Evolutionary conservation across 208 protist genomes (phyloP).

Genomic region (Wallacemonas sp.): DNA sequence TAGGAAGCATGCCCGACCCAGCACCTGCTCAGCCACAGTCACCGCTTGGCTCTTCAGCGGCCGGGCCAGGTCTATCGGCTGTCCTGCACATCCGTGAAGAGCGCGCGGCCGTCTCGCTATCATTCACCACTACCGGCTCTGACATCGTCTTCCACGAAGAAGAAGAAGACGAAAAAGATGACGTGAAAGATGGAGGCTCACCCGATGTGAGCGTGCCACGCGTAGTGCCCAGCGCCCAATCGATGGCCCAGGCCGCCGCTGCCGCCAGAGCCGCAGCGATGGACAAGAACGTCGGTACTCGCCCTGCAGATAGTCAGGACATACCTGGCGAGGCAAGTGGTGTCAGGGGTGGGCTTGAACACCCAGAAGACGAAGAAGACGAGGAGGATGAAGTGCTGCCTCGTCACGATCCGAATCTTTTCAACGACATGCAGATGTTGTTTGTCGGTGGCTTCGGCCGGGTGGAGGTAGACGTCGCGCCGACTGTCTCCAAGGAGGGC

Average conservation of each 20-base stretch:
- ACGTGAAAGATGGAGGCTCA: no score
- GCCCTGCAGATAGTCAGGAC: no score
- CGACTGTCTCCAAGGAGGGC: slow-evolving; percentile 43
- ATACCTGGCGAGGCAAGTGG: no score
- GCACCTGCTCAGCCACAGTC: neutral
- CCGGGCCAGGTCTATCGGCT: neutral
- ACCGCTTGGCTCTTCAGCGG: neutral
- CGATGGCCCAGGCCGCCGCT: no score
- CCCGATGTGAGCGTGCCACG: no score
- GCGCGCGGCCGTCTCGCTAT: neutral
- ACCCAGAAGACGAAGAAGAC: neutral
- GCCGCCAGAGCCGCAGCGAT: no score
- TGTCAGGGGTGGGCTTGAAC: neutral
- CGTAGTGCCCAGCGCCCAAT: no score
- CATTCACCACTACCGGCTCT: neutral
- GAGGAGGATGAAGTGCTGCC: neutral
- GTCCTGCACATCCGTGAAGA: neutral
- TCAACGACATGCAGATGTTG: slow-evolving; percentile 19
- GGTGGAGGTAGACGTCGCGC: slow-evolving; percentile 72
- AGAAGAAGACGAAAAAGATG: neutral
- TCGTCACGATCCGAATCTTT: neutral
- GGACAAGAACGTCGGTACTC: no score
- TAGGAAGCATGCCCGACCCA: neutral
- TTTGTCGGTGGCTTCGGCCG: slow-evolving; percentile 74
- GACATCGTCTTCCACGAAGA: neutral